These are phyloP conservation scores for Fraxinus greggii DNA, from an alignment of 305 asterid genomes.

Conservation along the genomic window DNA sequence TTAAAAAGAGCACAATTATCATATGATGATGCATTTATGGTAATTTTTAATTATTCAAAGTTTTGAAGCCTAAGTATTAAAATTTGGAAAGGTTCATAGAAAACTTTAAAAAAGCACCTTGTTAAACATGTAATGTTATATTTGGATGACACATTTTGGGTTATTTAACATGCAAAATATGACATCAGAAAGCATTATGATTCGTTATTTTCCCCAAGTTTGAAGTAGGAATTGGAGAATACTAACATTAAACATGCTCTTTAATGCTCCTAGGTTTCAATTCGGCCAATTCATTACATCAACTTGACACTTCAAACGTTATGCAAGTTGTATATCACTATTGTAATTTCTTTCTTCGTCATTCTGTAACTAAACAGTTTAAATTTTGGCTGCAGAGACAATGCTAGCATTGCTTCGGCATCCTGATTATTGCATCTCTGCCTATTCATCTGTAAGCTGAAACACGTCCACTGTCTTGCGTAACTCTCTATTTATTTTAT, in stretches of 20 bases:
- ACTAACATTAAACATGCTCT: not conserved
- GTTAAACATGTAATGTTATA: not conserved
- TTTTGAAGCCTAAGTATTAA: not conserved
- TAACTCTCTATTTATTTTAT: not conserved
- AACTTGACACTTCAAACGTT: not conserved
- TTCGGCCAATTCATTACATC: not conserved
- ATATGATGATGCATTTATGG: not conserved
- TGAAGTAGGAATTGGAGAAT: not conserved
- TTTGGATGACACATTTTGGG: not conserved
- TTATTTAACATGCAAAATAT: not conserved
- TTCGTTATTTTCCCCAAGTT: not conserved
- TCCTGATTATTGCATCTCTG: slow-evolving; percentile 90
- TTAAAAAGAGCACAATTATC: not conserved
- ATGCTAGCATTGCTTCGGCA: slow-evolving; percentile 80
- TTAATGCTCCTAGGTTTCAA: not conserved
- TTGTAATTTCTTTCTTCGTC: not conserved
- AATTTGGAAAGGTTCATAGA: not conserved
- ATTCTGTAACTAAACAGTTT: not conserved
- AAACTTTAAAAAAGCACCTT: not conserved
- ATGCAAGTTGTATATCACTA: not conserved
- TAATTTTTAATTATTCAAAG: not conserved
- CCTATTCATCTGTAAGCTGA: slow-evolving; percentile 73
- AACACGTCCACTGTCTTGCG: not conserved
- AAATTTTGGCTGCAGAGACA: slow-evolving; percentile 64
- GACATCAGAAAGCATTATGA: not conserved